Base-by-base conservation (phyloP, 2,329 filamentous ascomycete species). In the Pseudophaeomoniella oleicola region DNA sequence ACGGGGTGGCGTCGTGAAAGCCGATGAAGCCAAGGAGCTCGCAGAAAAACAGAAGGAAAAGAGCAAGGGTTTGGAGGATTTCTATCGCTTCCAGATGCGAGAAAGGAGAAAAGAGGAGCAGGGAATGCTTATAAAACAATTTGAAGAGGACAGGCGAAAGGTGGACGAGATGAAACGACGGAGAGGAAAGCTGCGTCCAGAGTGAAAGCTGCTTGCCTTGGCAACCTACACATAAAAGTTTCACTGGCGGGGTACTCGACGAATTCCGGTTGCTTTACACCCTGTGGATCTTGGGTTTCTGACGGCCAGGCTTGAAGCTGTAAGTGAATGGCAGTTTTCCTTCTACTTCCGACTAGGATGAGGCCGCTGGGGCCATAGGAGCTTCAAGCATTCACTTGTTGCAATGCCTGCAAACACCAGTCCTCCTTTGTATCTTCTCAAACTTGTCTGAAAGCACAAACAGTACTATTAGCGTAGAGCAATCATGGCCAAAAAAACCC, bases 1-100 rank as follows among this genome's bases (percentile, higher is more conserved):
- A 29, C 69, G 70, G 41, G 67, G 79, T 39, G 81, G 79, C n/a
- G 77, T 83, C 1, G 86, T 82, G 2, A 72, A 78, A 37, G 69
- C 76, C 42, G 79, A 79, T 46, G 85, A 81, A 48, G 74, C 77
- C 12, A 71, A 76, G 51, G 67, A 66, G 32, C 58, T 71, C 49
- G 60, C 66, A 40, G 60, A 60, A 50, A 70, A 66, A 60, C 69
- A 76, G 63, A 62, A 75, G 53, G 74, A 80, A 59, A 72, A 76
- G 57, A 66, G 69, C 48, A 67, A 74, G 53, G 74, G 76, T 37
- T 63, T 75, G 46, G 71, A 72, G 37, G 76, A 82, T 53, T 90
- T 92, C 56, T 92, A 92, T 59, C 68, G 82, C 38, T 92, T 88
- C 68, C 84, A 92, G 69, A 70, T 72, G 49, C 64, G 84, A 34